Evolutionary conservation across 768 basidiomycete species (phyloP).

Genomic region (Termitomyces sp.): DNA sequence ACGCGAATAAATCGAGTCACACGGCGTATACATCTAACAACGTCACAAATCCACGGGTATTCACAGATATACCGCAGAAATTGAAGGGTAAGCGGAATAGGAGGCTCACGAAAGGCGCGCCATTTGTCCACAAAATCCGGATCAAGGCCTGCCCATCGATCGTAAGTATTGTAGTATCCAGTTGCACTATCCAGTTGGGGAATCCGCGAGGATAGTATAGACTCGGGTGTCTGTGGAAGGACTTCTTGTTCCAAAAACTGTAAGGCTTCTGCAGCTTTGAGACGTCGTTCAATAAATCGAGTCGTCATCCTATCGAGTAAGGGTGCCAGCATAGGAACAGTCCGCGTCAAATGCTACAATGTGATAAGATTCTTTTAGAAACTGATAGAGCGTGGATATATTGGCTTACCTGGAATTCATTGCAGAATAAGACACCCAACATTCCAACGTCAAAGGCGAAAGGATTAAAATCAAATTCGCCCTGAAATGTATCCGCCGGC

Average conservation of each 20-base stretch:
- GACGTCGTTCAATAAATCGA: too few relatives aligned
- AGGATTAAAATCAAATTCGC: slow-evolving; percentile 21
- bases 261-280: slow-evolving; percentile 5
- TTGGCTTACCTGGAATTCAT: background rate
- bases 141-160: slow-evolving; percentile 16
- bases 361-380: background rate
- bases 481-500: slow-evolving; percentile 14
- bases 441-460: slow-evolving; percentile 8
- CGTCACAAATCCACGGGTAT: background rate
- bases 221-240: background rate
- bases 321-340: slow-evolving; percentile 12
- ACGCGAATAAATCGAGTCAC: background rate
- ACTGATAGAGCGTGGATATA: background rate
- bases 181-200: background rate
- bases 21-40: background rate
- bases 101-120: slow-evolving; percentile 11
- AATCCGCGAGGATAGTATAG: background rate
- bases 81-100: background rate
- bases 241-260: slow-evolving; percentile 16
- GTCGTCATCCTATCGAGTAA: too few relatives aligned
- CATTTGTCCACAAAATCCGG: slow-evolving; percentile 8
- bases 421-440: too few relatives aligned
- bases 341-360: slow-evolving; percentile 12
- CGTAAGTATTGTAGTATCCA: background rate
- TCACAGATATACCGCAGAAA: background rate